A percentile compares a stretch with the other conserved stretches of the same genome.
phyloP scores from a whole-genome alignment of 2,329 filamentous ascomycete species.

The Meredithiella fracta region DNA sequence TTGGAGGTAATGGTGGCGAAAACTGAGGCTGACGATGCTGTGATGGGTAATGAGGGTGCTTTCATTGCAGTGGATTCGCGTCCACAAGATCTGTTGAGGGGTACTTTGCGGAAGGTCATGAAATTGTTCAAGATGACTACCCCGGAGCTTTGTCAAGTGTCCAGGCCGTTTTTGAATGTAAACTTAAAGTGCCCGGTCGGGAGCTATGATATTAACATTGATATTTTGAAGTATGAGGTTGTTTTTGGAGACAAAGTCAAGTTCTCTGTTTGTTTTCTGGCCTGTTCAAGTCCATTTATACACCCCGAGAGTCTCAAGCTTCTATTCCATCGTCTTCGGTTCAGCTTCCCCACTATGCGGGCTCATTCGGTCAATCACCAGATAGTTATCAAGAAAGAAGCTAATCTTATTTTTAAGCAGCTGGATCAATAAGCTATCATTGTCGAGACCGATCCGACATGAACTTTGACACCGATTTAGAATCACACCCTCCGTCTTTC shows the following conservation, averaged over 20 bases:
- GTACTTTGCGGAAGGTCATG: conserved; percentile 43
- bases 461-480: too few species aligned
- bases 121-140: conserved; percentile 31
- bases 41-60: conserved; percentile 30
- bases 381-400: too few species aligned
- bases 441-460: too few species aligned
- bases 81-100: conserved; percentile 39
- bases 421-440: too few species aligned
- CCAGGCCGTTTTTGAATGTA: conserved; percentile 45
- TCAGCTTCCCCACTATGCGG: neutral
- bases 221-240: conserved; percentile 56
- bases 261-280: conserved; percentile 30
- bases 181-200: conserved; percentile 43
- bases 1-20: conserved; percentile 44
- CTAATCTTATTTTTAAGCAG: too few species aligned
- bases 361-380: too few species aligned
- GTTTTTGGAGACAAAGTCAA: conserved; percentile 41
- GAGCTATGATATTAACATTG: conserved; percentile 56
- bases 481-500: too few species aligned
- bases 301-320: neutral
- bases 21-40: conserved; percentile 27
- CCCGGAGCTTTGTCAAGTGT: conserved; percentile 24
- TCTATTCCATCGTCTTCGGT: neutral
- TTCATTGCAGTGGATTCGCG: conserved; percentile 55
- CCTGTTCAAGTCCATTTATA: conserved; percentile 28